Evolutionary conservation across 371 early-diverging fungal genomes (phyloP), one percentile per base, ranked within the genome.

Genomic region (Rhizopus stolonifer): DNA sequence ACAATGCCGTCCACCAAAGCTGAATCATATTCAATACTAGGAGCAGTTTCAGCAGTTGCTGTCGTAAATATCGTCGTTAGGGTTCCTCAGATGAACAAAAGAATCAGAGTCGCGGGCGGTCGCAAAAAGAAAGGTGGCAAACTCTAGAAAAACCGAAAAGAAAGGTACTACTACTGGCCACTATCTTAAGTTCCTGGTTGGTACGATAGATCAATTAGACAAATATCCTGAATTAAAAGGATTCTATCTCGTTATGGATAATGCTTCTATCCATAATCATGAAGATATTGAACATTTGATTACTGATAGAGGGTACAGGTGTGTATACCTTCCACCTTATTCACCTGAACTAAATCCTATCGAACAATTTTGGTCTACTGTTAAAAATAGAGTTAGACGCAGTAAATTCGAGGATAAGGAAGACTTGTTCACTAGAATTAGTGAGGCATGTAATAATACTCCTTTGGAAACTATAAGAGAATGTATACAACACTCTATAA

Each of bases 221-320:
- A 45, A 50, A 5, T 31, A 23, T 17, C 52, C 46, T 26, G 49
- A 45, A 29, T 46, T 58, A 39, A 52, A 11, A 8, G 26, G 36
- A 3, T 52, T 47, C n/a, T n/a, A n/a, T n/a, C n/a, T n/a, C n/a
- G n/a, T n/a, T n/a, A n/a, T n/a, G n/a, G n/a, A n/a, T n/a, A 59
- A 53, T 34, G 49, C 54, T 26, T 50, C 46, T 23, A 60, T 60
- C 18, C 60, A 60, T 46, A 60, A 49, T 48, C 40, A 49, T 2
- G 17, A 53, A 0, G 26, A 18, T 9, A 60, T 60, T 1, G 31
- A 14, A 9, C 49, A 6, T 1, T 4, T 60, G n/a, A 50, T 60
- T 17, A 46, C 49, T 15, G 6, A 18, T 2, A 60, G 60, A 60
- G 46, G 46, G 18, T 54, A 60, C 48, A 60, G 29, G 23, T n/a